Base-by-base conservation (phyloP, 495 filamentous ascomycete genomes). In the Aspergillus wentii region DNA sequence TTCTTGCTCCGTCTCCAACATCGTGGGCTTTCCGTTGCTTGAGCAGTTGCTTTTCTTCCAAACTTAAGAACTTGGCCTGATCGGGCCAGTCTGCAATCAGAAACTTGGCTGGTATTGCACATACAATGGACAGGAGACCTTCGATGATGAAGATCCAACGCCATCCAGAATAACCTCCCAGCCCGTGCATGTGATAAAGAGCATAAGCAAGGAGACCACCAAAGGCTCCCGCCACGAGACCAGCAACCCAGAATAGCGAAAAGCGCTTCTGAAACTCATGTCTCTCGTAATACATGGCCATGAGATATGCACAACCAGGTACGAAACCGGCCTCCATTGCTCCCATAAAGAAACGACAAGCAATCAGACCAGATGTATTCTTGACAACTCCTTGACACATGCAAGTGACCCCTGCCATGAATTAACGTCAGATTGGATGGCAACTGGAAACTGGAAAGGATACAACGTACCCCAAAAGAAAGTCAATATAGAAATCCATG, bases 141-240 rank as follows among this genome's bases (percentile, higher is more conserved):
- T 79, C 77, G 19, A 79, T 63, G 22, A 62, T 55, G 54, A 79
- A 79, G 35, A 79, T 74, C 61, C 72, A 75, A 36, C 72, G 61
- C 73, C 70, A 77, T 3, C 63, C 67, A 41, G 66, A 52, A 30
- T 77, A 60, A 5, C 43, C 56, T 15, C 50, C 46, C 10, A 62
- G 33, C 0, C 59, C 64, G n/a, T 62, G 54, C 25, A 84, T 74
- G n/a, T 68, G 55, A 5, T 63, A 57, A 21, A 79, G 62, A 10
- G 64, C 74, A 38, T 71, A 73, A 0, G 78, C 74, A 5, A 80
- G 62, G 8, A 81, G 58, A 40, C 76, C 76, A 32, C 75, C 72
- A 46, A 83, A 79, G 5, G 72, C 72, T 6, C 79, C 78, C 8
- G 71, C 72, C 9, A 80, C 36, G 35, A 75, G 69, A 5, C 63